Base-by-base conservation (phyloP, 2,329 filamentous ascomycete species). In the Colletotrichum zoysiae region DNA sequence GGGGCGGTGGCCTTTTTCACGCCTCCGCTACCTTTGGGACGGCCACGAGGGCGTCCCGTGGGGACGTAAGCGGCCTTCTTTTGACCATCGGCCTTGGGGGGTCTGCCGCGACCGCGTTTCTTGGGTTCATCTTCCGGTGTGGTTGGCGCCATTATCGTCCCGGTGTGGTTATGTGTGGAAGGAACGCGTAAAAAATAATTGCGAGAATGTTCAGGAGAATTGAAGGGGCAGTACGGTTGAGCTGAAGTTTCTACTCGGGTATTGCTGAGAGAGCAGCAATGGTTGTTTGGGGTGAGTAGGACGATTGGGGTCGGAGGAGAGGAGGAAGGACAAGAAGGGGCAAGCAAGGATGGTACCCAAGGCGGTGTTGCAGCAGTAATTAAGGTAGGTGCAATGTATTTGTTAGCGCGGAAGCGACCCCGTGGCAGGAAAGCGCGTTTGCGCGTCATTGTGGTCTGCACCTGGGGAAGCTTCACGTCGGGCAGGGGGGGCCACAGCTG, bases 31-130 rank as follows among this genome's bases (percentile, higher is more conserved):
- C 85, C 85, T 68, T 82, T 82, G 50, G 85, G 85, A 12, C 85
- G 83, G 38, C 85, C 85, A n/a, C 85, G 84, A 51, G 84, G 84
- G n/a, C 83, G 81, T 42, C 85, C 85, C 1, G 80, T 81, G 33
- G 84, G 81, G 3, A 77, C 79, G 46, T 83, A 81, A 62, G 78
- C 74, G n/a, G 79, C 68, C 56, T 71, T 74, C 77, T 83, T 84
- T 72, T 78, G 77, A 42, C 83, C 75, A 60, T 81, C 83, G 64
- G 80, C 81, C 76, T 84, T 83, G 61, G 80, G 79, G 18, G 81
- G 80, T 23, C 82, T 79, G 42, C 82, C 82, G 55, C 81, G 82
- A 50, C 81, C 81, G 69, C 79, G 79, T 75, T 82, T 82, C 58
- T 74, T 63, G 44, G 74, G 61, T n/a, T 56, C 70, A 26, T 61